Conservation (phyloP, 2,329 filamentous ascomycete species). For the Trichothecium sympodiale region DNA sequence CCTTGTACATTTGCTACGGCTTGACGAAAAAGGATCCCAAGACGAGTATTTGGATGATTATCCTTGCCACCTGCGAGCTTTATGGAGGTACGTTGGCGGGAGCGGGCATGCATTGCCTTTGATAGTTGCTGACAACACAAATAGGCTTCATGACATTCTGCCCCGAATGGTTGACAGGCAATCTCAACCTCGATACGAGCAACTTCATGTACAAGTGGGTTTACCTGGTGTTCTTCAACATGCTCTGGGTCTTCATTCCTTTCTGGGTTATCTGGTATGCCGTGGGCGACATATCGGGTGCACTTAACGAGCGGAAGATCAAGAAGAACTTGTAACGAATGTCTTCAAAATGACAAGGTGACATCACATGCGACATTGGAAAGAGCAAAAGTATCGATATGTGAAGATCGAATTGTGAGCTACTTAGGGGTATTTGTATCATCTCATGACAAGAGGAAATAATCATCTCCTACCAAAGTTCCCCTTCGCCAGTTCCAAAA, state of each 20-base stretch:
- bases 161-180: constrained; percentile 56
- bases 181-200: constrained; percentile 49
- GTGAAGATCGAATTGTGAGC: background rate
- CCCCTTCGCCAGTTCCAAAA: background rate
- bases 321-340: constrained; percentile 18
- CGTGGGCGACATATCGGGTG: constrained; percentile 41
- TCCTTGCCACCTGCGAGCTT: constrained; percentile 54
- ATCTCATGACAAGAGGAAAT: constrained; percentile 1
- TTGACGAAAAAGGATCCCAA: constrained; percentile 43
- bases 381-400: background rate
- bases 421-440: constrained; percentile 3
- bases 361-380: background rate
- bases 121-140: background rate
- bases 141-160: constrained; percentile 62
- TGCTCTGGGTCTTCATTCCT: constrained; percentile 55
- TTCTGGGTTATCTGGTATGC: constrained; percentile 46
- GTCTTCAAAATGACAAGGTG: background rate
- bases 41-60: constrained; percentile 50
- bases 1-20: constrained; percentile 48
- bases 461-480: background rate
- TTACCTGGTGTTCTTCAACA: constrained; percentile 59
- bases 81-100: constrained; percentile 45
- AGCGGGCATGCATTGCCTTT: no score
- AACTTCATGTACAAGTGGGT: constrained; percentile 61
- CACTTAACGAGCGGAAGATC: constrained; percentile 26